Evolutionary conservation across 139 green algal species (phyloP).

Genomic region (Coelastrella sp.): DNA sequence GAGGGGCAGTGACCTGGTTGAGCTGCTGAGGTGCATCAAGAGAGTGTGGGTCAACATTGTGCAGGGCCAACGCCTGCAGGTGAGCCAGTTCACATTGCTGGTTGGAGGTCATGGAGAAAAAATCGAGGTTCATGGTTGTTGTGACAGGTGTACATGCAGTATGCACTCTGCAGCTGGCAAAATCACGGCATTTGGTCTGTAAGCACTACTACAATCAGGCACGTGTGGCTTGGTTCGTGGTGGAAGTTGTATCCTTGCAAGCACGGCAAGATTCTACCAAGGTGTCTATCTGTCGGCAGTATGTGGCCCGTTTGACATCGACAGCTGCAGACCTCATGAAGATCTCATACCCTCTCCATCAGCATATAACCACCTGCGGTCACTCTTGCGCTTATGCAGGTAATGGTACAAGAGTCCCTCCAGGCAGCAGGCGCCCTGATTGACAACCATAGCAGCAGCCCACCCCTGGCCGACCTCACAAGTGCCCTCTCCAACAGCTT

Average conservation of each 20-base stretch:
- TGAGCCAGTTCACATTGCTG: background rate
- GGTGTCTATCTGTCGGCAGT: no score
- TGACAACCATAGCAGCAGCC: background rate
- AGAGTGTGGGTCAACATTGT: background rate
- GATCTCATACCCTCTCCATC: no score
- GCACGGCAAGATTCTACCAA: no score
- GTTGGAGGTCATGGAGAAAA: background rate
- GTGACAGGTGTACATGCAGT: background rate
- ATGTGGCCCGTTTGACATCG: no score
- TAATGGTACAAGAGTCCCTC: background rate
- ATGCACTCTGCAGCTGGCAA: background rate
- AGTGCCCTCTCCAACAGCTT: constrained; percentile 26
- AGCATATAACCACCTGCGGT: no score
- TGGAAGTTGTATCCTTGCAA: no score
- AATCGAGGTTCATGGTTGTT: background rate
- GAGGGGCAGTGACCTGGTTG: constrained; percentile 5
- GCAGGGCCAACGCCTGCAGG: background rate
- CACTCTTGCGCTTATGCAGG: background rate
- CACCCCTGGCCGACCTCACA: background rate
- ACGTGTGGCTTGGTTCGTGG: no score
- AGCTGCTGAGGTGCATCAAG: constrained; percentile 33
- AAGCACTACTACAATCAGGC: no score
- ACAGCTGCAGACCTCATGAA: no score
- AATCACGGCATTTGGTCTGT: no score
- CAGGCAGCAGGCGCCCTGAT: background rate